Evolutionary conservation across 345 rosid species (phyloP).

Genomic region (Conringia planisiliqua): DNA sequence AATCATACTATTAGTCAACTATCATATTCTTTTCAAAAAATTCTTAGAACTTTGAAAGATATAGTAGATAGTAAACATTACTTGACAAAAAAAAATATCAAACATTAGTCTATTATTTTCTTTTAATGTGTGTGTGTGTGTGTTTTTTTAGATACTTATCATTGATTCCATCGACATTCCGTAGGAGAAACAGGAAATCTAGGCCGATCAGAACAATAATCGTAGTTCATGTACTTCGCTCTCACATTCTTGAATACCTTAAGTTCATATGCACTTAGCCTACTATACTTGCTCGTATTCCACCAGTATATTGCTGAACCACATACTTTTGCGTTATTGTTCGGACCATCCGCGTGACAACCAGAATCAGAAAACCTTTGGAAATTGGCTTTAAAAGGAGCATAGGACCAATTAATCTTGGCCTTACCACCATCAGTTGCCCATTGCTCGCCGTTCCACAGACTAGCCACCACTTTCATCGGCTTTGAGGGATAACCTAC

Average conservation of each 20-base stretch:
- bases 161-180: constrained; percentile 25
- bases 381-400: constrained; percentile 57
- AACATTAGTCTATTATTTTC: background rate
- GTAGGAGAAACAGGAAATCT: constrained; percentile 1
- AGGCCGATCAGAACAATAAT: constrained; percentile 21
- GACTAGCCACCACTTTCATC: constrained; percentile 54
- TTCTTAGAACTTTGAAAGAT: too few species aligned
- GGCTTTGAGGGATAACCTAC: constrained; percentile 47
- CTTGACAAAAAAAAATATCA: too few species aligned
- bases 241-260: constrained; percentile 4
- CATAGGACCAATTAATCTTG: constrained; percentile 52
- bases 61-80: too few species aligned
- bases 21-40: too few species aligned
- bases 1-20: too few species aligned
- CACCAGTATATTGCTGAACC: constrained; percentile 41
- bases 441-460: constrained; percentile 70
- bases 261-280: background rate
- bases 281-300: constrained; percentile 36
- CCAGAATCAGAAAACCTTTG: constrained; percentile 43
- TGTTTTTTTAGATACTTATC: background rate
- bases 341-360: constrained; percentile 23
- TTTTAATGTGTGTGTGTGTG: background rate
- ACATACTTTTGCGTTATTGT: background rate
- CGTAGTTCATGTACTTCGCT: constrained; percentile 22
- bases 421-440: constrained; percentile 57